phyloP scores from a whole-genome alignment of 805 yeast genomes.

The Candida takata region DNA sequence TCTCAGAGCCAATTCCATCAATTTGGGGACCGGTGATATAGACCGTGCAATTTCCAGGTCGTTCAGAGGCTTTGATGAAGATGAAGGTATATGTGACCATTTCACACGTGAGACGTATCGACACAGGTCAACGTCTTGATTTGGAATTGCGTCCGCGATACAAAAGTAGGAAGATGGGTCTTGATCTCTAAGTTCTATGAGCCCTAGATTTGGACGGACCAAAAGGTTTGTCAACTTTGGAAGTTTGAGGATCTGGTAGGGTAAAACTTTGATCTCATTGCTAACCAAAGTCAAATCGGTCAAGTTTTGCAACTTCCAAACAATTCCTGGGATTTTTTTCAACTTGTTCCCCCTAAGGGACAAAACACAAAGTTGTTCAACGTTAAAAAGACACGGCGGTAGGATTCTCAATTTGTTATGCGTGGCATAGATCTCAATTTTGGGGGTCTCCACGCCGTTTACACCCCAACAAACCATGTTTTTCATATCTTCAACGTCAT shows the following conservation, averaged over 20 bases:
- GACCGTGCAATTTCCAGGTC: constrained; percentile 14
- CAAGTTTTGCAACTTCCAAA: constrained; percentile 33
- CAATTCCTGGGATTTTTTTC: constrained; percentile 40
- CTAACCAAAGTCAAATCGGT: constrained; percentile 46
- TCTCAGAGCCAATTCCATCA: constrained; percentile 42
- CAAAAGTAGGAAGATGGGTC: constrained; percentile 13
- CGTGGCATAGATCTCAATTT: constrained; percentile 42
- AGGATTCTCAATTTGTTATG: constrained; percentile 42
- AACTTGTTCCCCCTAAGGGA: constrained; percentile 45
- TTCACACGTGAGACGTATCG: constrained; percentile 21
- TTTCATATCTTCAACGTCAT: constrained; percentile 50
- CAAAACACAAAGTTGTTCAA: constrained; percentile 42
- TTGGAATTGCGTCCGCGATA: constrained; percentile 18
- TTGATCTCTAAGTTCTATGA: constrained; percentile 19
- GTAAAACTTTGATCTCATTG: constrained; percentile 44
- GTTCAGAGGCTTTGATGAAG: constrained; percentile 9
- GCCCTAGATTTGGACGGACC: constrained; percentile 48
- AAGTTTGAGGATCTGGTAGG: constrained; percentile 45
- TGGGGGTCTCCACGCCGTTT: constrained; percentile 28
- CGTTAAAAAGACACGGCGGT: constrained; percentile 44
- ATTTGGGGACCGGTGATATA: constrained; percentile 33
- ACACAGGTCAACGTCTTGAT: constrained; percentile 13
- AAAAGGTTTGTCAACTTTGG: constrained; percentile 36
- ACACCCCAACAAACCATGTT: constrained; percentile 41
- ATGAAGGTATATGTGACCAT: constrained; percentile 14